Conservation (phyloP, 2,329 filamentous ascomycete genomes). For the Talaromyces sp. region DNA sequence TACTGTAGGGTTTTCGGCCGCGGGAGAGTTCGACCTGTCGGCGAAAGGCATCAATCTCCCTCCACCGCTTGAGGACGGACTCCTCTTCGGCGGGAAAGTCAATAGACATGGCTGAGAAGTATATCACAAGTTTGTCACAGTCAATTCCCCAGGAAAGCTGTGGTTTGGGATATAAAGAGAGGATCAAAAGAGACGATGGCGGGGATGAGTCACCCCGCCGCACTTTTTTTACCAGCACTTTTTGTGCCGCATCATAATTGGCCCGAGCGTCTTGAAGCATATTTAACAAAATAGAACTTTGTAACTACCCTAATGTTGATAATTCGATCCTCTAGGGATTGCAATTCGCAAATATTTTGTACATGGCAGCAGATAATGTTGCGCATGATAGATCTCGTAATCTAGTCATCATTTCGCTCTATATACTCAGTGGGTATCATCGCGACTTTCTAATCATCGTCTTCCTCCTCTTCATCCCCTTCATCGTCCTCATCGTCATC, state of each 20-base stretch:
- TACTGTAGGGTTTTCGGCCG: slow-evolving; percentile 68
- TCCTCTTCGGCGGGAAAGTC: slow-evolving; percentile 92
- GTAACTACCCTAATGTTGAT: too few relatives aligned
- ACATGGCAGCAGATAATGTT: neutral
- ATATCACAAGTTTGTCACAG: slow-evolving; percentile 7
- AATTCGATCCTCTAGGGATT: neutral
- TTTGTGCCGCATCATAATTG: slow-evolving; percentile 10
- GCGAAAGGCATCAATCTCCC: slow-evolving; percentile 86
- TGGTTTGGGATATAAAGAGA: neutral
- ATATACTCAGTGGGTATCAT: slow-evolving; percentile 18
- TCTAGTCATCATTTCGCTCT: slow-evolving; percentile 7
- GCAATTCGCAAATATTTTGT: neutral
- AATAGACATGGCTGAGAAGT: slow-evolving; percentile 65
- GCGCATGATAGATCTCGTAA: neutral
- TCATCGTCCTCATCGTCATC: slow-evolving; percentile 65
- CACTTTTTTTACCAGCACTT: slow-evolving; percentile 10
- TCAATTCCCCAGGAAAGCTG: slow-evolving; percentile 9
- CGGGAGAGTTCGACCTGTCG: slow-evolving; percentile 82
- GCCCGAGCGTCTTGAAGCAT: slow-evolving; percentile 11
- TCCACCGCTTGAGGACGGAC: slow-evolving; percentile 78
- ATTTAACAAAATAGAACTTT: neutral
- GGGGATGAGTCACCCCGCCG: slow-evolving; percentile 19
- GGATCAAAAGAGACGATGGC: neutral
- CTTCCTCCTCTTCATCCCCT: slow-evolving; percentile 49
- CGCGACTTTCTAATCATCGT: slow-evolving; percentile 21